Percentiles rank a stretch among this genome's conserved stretches.
Conservation (phyloP, 2,329 filamentous ascomycete species). For the Hypoxylon rubiginosum region DNA sequence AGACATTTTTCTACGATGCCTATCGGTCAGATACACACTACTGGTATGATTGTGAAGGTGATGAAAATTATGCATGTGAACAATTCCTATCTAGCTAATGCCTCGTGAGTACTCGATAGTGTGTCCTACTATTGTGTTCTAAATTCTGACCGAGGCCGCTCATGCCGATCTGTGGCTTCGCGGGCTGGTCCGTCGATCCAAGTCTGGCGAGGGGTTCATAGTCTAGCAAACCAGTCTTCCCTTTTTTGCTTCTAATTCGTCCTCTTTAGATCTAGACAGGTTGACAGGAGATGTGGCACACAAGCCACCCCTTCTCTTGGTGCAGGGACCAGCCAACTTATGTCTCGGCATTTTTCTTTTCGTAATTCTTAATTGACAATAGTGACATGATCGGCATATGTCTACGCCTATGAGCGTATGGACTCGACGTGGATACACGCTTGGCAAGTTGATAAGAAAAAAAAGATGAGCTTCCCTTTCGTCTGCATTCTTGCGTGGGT, state of each 20-base stretch:
- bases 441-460: constrained; percentile 29
- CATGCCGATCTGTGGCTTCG: constrained; percentile 21
- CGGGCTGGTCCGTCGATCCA: constrained; percentile 17
- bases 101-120: constrained; percentile 18
- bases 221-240: constrained; percentile 5
- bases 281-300: constrained; percentile 2
- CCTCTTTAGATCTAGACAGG: constrained; percentile 21
- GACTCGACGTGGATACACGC: constrained; percentile 24
- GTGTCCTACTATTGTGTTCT: constrained; percentile 17
- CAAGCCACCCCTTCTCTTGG: constrained; percentile 14
- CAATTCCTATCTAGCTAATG: background rate
- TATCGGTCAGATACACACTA: no score
- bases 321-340: constrained; percentile 30
- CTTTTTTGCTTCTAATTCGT: constrained; percentile 24
- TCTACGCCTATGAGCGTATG: constrained; percentile 12
- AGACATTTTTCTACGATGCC: background rate
- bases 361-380: constrained; percentile 35
- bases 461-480: constrained; percentile 21
- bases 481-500: constrained; percentile 29
- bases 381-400: constrained; percentile 33
- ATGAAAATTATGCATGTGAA: background rate
- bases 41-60: background rate
- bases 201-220: constrained; percentile 9
- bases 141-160: constrained; percentile 9
- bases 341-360: constrained; percentile 37